Evolutionary conservation across 2,329 filamentous ascomycete species (phyloP).

Genomic region (Trichoderma aggressivum): DNA sequence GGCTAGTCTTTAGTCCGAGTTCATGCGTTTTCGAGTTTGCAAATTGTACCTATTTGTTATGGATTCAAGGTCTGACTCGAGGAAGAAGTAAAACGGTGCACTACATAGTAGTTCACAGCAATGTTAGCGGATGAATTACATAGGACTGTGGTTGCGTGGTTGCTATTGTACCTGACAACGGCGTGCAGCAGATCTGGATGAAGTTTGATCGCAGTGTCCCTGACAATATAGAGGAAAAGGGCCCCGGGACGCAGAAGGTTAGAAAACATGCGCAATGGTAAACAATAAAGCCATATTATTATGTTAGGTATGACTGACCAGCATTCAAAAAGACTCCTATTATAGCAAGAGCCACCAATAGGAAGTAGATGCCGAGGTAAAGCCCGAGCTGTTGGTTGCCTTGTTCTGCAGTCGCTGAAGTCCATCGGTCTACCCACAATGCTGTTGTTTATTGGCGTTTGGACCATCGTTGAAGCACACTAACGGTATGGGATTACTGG

Average conservation of each 20-base stretch:
- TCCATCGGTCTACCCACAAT: background rate
- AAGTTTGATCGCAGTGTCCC: background rate
- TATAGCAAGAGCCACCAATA: background rate
- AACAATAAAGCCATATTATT: background rate
- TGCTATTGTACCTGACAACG: background rate
- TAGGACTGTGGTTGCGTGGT: background rate
- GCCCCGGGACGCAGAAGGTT: background rate
- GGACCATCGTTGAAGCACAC: background rate
- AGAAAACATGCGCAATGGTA: background rate
- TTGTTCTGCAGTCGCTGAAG: background rate
- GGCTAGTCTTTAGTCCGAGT: background rate
- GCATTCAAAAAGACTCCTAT: background rate
- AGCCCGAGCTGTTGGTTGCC: background rate
- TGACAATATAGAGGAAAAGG: background rate
- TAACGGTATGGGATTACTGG: background rate
- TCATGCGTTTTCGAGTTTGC: background rate
- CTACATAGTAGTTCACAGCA: background rate
- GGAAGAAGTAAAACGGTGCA: background rate
- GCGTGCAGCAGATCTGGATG: background rate
- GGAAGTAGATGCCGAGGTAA: background rate
- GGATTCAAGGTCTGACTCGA: background rate
- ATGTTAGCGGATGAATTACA: background rate
- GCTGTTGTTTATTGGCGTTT: background rate
- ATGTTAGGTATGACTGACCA: background rate
- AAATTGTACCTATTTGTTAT: background rate